A percentile compares a stretch with the other conserved stretches of the same genome.
Conservation (phyloP, 495 filamentous ascomycete genomes). For the Xylaria acuta region DNA sequence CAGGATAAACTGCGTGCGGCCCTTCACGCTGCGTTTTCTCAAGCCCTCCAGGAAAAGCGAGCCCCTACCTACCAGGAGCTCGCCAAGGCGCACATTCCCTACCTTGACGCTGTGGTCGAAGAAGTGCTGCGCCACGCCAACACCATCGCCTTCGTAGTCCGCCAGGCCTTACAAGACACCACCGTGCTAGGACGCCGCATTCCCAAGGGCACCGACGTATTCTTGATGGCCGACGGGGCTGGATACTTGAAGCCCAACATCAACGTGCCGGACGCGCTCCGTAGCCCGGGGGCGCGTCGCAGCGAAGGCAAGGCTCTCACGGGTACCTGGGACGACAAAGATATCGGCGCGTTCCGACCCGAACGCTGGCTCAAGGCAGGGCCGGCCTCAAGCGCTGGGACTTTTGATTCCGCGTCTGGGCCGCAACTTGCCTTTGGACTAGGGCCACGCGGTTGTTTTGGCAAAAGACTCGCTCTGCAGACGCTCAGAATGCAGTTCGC, state of each 20-base stretch:
- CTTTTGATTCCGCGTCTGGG: conserved; percentile 38
- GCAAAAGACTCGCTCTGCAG: conserved; percentile 41
- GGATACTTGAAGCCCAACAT: conserved; percentile 32
- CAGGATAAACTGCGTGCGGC: conserved; percentile 38
- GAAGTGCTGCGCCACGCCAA: conserved; percentile 36
- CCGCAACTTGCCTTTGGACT: conserved; percentile 39
- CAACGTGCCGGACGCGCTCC: conserved; percentile 17
- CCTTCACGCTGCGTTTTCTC: conserved; percentile 31
- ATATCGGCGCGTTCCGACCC: conserved; percentile 34
- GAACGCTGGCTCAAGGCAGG: conserved; percentile 37
- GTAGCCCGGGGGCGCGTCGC: conserved; percentile 21
- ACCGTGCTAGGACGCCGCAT: conserved; percentile 36
- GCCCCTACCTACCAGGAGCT: conserved; percentile 37
- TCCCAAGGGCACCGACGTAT: conserved; percentile 42
- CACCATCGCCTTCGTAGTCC: conserved; percentile 23
- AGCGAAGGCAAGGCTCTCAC: conserved; percentile 23
- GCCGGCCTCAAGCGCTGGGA: conserved; percentile 11
- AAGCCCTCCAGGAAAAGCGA: conserved; percentile 26
- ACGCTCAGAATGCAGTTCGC: conserved; percentile 38
- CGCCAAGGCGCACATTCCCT: conserved; percentile 31
- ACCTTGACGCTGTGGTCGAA: conserved; percentile 43
- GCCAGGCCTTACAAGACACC: conserved; percentile 38
- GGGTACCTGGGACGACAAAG: conserved; percentile 27
- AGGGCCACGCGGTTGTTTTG: conserved; percentile 43
- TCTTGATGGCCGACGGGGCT: conserved; percentile 36